Evolutionary conservation across 805 yeast genomes (phyloP).

Genomic region (Metschnikowia shivogae): DNA sequence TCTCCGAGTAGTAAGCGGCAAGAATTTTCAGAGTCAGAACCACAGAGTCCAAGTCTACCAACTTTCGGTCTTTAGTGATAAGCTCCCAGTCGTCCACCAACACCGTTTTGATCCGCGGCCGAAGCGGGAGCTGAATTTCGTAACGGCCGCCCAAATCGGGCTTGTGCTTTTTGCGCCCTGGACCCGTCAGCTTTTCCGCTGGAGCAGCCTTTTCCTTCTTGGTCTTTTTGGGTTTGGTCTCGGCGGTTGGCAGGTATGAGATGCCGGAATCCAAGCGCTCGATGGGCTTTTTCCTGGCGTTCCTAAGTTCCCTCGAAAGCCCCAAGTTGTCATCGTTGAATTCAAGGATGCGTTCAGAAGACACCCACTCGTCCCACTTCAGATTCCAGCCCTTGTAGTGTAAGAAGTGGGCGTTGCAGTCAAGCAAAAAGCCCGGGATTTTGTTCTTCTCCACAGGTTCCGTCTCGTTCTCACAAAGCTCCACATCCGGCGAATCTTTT

Average conservation of each 20-base stretch:
- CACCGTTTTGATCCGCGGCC: constrained; percentile 61
- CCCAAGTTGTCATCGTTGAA: constrained; percentile 63
- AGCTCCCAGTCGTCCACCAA: constrained; percentile 93
- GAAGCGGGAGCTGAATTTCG: constrained; percentile 56
- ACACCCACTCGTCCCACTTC: constrained; percentile 97
- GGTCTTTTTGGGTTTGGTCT: constrained; percentile 1
- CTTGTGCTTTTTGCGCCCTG: constrained; percentile 10
- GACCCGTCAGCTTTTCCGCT: constrained; percentile 2
- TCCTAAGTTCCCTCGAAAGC: constrained; percentile 24
- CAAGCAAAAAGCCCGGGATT: constrained; percentile 24
- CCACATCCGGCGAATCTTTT: constrained; percentile 42
- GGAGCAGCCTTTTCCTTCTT: constrained; percentile 10
- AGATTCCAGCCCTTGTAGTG: constrained; percentile 96
- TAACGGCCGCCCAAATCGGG: constrained; percentile 24
- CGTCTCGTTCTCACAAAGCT: constrained; percentile 37
- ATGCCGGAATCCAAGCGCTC: constrained; percentile 15
- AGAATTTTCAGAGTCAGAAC: constrained; percentile 54
- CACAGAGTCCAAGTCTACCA: constrained; percentile 61
- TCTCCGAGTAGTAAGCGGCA: constrained; percentile 42
- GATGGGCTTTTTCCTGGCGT: constrained; percentile 18
- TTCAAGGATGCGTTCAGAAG: constrained; percentile 60
- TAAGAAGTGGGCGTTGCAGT: constrained; percentile 51
- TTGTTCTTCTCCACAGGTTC: constrained; percentile 31
- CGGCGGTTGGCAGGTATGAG: constrained; percentile 6
- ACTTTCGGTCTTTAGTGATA: constrained; percentile 73